phyloP scores from a whole-genome alignment of 1,139 yeast species.

The Protomyces inouyei region DNA sequence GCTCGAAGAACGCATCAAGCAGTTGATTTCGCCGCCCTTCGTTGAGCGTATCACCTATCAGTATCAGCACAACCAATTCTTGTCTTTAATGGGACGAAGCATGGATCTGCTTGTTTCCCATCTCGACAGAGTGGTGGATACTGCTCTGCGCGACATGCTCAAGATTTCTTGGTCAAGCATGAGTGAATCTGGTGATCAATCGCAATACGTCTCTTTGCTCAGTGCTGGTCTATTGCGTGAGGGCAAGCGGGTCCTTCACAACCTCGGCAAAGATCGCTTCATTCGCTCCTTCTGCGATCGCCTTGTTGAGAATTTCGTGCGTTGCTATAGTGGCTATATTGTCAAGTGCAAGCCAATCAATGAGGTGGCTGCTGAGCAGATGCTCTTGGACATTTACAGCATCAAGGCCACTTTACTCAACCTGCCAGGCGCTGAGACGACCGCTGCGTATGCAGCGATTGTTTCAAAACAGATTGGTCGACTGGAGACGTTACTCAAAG shows the following conservation, averaged over 20 bases:
- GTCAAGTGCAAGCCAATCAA: constrained; percentile 60
- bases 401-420: constrained; percentile 54
- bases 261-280: constrained; percentile 66
- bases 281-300: constrained; percentile 70
- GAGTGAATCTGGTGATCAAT: constrained; percentile 61
- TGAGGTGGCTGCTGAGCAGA: constrained; percentile 72
- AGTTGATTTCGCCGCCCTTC: constrained; percentile 46
- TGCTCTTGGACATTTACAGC: constrained; percentile 63
- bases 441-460: constrained; percentile 44
- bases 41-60: constrained; percentile 50
- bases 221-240: constrained; percentile 29
- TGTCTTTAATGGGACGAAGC: constrained; percentile 56
- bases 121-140: constrained; percentile 57
- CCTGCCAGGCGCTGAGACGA: constrained; percentile 45
- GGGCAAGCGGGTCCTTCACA: constrained; percentile 49
- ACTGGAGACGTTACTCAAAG: constrained; percentile 60
- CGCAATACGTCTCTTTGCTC: constrained; percentile 38
- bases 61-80: constrained; percentile 52
- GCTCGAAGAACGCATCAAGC: constrained; percentile 59
- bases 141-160: constrained; percentile 79
- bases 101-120: constrained; percentile 55
- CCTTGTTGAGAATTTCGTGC: constrained; percentile 59
- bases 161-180: constrained; percentile 71
- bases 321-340: constrained; percentile 56
- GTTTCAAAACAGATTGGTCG: constrained; percentile 51